Evolutionary conservation across 306 rosid species (phyloP).

Genomic region (Quillaja saponaria): DNA sequence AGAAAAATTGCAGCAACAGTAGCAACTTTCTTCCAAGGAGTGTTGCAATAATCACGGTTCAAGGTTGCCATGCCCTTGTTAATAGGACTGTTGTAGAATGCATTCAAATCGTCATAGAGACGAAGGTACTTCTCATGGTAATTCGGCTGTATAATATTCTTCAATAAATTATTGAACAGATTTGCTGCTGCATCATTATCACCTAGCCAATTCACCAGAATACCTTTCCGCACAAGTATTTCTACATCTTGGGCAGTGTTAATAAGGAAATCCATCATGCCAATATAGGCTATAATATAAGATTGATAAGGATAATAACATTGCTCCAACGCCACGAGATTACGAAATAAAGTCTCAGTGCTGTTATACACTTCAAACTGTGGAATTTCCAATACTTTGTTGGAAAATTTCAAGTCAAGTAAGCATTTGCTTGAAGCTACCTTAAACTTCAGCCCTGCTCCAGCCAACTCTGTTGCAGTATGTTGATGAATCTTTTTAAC

Average conservation of each 20-base stretch:
- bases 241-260: constrained; percentile 6
- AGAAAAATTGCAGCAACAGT: constrained; percentile 24
- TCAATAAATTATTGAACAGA: constrained; percentile 38
- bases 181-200: constrained; percentile 24
- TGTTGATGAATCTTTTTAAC: fast-evolving
- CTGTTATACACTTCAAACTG: fast-evolving
- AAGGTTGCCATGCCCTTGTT: constrained; percentile 31
- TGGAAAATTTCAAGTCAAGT: not conserved
- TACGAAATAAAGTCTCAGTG: not conserved
- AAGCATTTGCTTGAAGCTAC: not conserved
- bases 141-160: no score
- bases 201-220: constrained; percentile 28
- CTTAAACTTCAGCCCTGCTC: constrained; percentile 7
- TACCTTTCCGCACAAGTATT: constrained; percentile 30
- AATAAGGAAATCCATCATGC: not conserved
- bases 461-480: not conserved
- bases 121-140: no score
- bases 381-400: not conserved
- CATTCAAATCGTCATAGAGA: constrained; percentile 12
- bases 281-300: not conserved
- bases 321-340: constrained; percentile 6
- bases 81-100: constrained; percentile 9
- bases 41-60: constrained; percentile 28
- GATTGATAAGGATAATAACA: not conserved
- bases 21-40: constrained; percentile 36